Conservation (phyloP, 805 yeast genomes). For the Saccharomyces jurei region DNA sequence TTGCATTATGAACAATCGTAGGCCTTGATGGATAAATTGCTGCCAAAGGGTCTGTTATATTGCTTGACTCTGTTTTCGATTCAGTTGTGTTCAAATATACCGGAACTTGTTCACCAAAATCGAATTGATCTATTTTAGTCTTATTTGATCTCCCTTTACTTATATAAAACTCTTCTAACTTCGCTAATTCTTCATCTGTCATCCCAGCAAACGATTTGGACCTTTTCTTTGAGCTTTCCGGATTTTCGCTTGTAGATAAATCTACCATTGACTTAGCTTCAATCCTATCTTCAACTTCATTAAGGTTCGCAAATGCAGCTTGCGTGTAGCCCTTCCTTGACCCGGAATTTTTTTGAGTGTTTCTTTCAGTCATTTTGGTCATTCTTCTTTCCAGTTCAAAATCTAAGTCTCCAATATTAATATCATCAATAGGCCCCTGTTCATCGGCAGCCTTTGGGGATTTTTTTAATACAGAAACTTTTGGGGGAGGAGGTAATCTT, state of each 20-base stretch:
- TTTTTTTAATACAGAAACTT: conserved; percentile 11
- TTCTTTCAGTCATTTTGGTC: conserved; percentile 16
- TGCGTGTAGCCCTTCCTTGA: conserved; percentile 25
- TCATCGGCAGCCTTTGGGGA: conserved; percentile 10
- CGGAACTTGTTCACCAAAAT: conserved; percentile 25
- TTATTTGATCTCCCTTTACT: conserved; percentile 21
- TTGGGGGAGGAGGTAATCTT: conserved; percentile 25
- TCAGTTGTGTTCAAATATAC: conserved; percentile 9
- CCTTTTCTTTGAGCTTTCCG: conserved; percentile 1
- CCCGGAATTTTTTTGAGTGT: conserved; percentile 28
- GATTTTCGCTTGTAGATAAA: not conserved
- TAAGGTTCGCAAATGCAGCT: conserved; percentile 26
- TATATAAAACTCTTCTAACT: conserved; percentile 22
- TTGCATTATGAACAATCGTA: conserved; percentile 22
- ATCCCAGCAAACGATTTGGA: conserved; percentile 28
- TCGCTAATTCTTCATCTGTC: conserved; percentile 27
- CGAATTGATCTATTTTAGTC: conserved; percentile 21
- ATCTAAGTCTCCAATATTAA: conserved; percentile 21
- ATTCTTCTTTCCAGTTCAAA: conserved; percentile 14
- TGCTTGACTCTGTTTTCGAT: not conserved
- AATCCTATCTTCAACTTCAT: conserved; percentile 29
- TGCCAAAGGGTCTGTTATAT: conserved; percentile 15
- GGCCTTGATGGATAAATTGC: conserved; percentile 31
- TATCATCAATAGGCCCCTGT: conserved; percentile 11
- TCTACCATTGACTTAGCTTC: conserved; percentile 2